Evolutionary conservation across 1,284 basidiomycete genomes (phyloP).

Genomic region (Exobasidium cylindrosporum): DNA sequence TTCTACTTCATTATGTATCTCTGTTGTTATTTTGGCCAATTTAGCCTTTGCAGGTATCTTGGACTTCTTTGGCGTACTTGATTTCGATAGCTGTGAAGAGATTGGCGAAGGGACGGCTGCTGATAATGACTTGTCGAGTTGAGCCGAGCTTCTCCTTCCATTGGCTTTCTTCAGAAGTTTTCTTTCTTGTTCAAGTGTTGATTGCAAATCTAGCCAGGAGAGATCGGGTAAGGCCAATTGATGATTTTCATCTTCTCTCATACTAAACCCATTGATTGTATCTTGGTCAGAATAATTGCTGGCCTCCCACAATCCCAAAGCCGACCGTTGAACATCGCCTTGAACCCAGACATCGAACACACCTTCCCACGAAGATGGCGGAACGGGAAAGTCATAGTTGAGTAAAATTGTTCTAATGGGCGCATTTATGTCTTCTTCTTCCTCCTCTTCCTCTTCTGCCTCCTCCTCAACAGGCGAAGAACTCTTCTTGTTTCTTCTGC

Average conservation of each 20-base stretch:
- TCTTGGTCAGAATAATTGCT: conserved; percentile 3
- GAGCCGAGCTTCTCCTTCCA: neutral
- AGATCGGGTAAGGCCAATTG: neutral
- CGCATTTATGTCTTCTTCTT: conserved; percentile 17
- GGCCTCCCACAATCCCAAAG: conserved; percentile 36
- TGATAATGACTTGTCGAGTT: neutral
- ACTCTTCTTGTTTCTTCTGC: neutral
- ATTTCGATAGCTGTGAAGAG: neutral
- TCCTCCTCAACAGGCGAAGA: neutral
- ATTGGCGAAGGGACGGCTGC: neutral
- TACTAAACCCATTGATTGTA: conserved; percentile 2
- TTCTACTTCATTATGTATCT: neutral
- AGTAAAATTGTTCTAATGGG: conserved; percentile 75
- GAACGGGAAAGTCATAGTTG: conserved; percentile 84
- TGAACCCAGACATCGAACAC: conserved; percentile 88
- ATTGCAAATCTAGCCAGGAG: conserved; percentile 1
- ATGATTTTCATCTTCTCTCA: conserved; percentile 10
- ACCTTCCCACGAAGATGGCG: conserved; percentile 80
- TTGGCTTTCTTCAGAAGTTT: neutral
- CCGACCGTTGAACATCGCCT: conserved; percentile 72
- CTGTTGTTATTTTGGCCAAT: neutral
- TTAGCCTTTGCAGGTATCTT: neutral
- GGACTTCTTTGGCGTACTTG: neutral
- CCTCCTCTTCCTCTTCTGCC: conserved; percentile 25
- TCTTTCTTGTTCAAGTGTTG: neutral